Evolutionary conservation across 2,329 filamentous ascomycete genomes (phyloP).

Genomic region (Pseudocercospora pini-densiflorae): DNA sequence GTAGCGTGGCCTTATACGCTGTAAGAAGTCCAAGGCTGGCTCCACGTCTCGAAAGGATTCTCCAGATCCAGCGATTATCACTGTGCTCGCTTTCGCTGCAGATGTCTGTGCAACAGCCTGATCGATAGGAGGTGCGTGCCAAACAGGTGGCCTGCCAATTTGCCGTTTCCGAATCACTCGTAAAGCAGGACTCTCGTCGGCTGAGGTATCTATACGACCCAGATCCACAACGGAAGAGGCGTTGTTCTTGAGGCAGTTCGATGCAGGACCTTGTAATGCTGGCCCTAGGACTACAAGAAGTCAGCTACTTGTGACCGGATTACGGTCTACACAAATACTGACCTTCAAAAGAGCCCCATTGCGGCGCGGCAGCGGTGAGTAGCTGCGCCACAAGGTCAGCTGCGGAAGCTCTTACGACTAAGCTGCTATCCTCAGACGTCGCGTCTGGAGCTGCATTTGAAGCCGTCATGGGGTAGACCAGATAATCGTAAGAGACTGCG

Average conservation of each 20-base stretch:
- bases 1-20: slow-evolving; percentile 35
- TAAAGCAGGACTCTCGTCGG: slow-evolving; percentile 18
- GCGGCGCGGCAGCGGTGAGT: slow-evolving; percentile 38
- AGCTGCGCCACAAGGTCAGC: slow-evolving; percentile 41
- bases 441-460: slow-evolving; percentile 17
- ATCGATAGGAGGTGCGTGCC: slow-evolving; percentile 36
- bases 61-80: slow-evolving; percentile 40
- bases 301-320: background rate
- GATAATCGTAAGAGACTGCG: slow-evolving; percentile 40
- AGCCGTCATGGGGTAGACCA: slow-evolving; percentile 36
- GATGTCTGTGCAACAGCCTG: slow-evolving; percentile 30
- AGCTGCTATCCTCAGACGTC: slow-evolving; percentile 16
- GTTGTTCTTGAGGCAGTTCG: slow-evolving; percentile 36
- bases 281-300: slow-evolving; percentile 34
- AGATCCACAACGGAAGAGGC: slow-evolving; percentile 39
- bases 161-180: slow-evolving; percentile 32
- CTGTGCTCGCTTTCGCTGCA: slow-evolving; percentile 31
- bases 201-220: slow-evolving; percentile 12
- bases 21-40: slow-evolving; percentile 40
- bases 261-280: slow-evolving; percentile 30
- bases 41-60: slow-evolving; percentile 39
- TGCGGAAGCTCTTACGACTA: slow-evolving; percentile 38
- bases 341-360: slow-evolving; percentile 31
- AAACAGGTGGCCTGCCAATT: slow-evolving; percentile 34
- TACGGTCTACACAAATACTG: background rate